Evolutionary conservation across 306 rosid species (phyloP).

Genomic region (Lotus japonicus): DNA sequence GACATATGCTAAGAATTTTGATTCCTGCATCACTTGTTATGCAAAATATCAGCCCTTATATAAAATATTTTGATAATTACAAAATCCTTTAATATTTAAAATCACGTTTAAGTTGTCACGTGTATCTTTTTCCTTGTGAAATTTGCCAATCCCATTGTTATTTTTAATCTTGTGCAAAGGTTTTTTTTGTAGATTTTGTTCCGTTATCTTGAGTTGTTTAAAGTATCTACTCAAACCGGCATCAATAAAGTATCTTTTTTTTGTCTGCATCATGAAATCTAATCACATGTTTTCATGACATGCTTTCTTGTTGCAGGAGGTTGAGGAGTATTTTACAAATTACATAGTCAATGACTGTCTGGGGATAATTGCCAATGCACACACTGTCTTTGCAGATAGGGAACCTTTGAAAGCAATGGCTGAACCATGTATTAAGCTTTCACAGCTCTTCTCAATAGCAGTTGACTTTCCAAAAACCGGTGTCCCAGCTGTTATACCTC

Average conservation of each 20-base stretch:
- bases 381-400: conserved; percentile 63
- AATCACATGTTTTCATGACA: neutral
- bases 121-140: no score
- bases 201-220: neutral
- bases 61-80: no score
- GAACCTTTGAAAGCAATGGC: conserved; percentile 46
- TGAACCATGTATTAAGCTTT: conserved; percentile 46
- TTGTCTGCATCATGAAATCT: no score
- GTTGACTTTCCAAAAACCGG: conserved; percentile 94
- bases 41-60: no score
- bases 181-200: no score
- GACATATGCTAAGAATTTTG: no score
- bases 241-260: neutral
- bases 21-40: no score
- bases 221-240: neutral
- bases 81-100: no score
- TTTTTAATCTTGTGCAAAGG: no score
- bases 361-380: conserved; percentile 80
- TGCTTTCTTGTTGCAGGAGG: conserved; percentile 47
- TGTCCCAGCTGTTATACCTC: conserved; percentile 62
- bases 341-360: conserved; percentile 72
- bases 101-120: no score
- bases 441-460: conserved; percentile 55
- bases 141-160: no score
- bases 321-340: conserved; percentile 61